Conservation (phyloP, 352 stramenopile species). For the Phytopythium delawarense region DNA sequence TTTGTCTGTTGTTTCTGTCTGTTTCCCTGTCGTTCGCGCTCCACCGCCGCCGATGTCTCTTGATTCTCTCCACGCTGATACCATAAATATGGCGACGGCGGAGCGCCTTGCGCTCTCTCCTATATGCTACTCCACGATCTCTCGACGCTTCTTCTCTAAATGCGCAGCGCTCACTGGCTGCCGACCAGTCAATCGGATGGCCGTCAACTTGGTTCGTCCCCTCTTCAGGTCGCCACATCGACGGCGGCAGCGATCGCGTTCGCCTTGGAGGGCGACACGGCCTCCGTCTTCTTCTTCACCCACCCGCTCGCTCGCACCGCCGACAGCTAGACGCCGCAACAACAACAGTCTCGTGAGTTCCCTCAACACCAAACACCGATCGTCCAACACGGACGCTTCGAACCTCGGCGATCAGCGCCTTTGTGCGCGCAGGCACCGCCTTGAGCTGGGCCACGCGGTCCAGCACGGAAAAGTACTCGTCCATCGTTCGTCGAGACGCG, state of each 20-base stretch:
- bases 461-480: slow-evolving; percentile 78
- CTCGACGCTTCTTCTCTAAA: slow-evolving; percentile 4
- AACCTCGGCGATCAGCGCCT: slow-evolving; percentile 53
- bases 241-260: slow-evolving; percentile 8
- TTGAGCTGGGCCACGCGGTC: slow-evolving; percentile 44
- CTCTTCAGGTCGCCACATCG: not conserved
- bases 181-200: no score
- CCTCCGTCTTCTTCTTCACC: slow-evolving; percentile 37
- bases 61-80: slow-evolving; percentile 9
- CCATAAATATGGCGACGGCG: slow-evolving; percentile 6
- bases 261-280: slow-evolving; percentile 19
- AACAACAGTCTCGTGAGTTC: slow-evolving; percentile 8
- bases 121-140: slow-evolving; percentile 1
- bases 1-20: slow-evolving; percentile 14
- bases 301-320: slow-evolving; percentile 42
- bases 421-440: slow-evolving; percentile 24
- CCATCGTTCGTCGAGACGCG: slow-evolving; percentile 76
- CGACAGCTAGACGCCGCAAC: slow-evolving; percentile 26
- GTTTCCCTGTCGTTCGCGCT: slow-evolving; percentile 8
- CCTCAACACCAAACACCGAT: not conserved
- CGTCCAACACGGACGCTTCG: slow-evolving; percentile 7
- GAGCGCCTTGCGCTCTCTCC: not conserved
- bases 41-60: slow-evolving; percentile 1
- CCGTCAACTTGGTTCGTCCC: not conserved
- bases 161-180: not conserved